Percentiles rank a stretch among this genome's conserved stretches.
phyloP scores from a whole-genome alignment of 2,329 filamentous ascomycete species.

The Nothopassalora personata region DNA sequence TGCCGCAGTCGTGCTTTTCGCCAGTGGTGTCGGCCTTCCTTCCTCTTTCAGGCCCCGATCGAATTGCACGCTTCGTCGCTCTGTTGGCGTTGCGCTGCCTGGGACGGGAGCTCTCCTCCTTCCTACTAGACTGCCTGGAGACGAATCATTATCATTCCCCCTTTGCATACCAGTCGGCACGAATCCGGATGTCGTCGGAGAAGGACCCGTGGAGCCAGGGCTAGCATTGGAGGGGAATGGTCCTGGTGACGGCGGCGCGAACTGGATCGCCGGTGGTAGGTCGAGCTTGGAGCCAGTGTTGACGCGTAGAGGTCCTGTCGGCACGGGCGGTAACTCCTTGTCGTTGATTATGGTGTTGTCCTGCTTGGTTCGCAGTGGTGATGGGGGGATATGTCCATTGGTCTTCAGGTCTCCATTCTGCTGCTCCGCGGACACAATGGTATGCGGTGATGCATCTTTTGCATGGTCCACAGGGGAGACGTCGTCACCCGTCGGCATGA shows the following conservation, averaged over 20 bases:
- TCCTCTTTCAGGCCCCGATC: slow-evolving; percentile 23
- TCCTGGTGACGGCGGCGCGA: slow-evolving; percentile 13
- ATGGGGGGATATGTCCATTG: neutral
- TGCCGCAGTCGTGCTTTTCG: slow-evolving; percentile 25
- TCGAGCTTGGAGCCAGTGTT: slow-evolving; percentile 1
- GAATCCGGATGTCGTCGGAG: slow-evolving; percentile 18
- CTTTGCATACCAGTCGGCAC: neutral
- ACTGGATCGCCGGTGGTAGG: slow-evolving; percentile 7
- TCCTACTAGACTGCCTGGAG: neutral
- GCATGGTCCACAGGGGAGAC: neutral
- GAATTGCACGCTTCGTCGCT: slow-evolving; percentile 29
- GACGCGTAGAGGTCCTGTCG: neutral
- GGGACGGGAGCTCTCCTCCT: slow-evolving; percentile 9
- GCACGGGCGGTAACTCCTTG: slow-evolving; percentile 2
- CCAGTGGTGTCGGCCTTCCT: slow-evolving; percentile 14
- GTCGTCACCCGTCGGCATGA: slow-evolving; percentile 3
- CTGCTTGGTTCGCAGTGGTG: slow-evolving; percentile 7
- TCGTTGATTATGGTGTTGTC: slow-evolving; percentile 3
- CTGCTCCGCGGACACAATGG: neutral
- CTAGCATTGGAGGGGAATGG: slow-evolving; percentile 20
- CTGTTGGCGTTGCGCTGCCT: slow-evolving; percentile 21
- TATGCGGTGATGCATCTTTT: neutral
- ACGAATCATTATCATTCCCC: slow-evolving; percentile 3
- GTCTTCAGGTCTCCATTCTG: slow-evolving; percentile 2
- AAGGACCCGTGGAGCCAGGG: slow-evolving; percentile 17